Percentiles rank a stretch among this genome's conserved stretches.
Conservation (phyloP, 2,329 filamentous ascomycete species). For the Aureobasidium leucospermi region DNA sequence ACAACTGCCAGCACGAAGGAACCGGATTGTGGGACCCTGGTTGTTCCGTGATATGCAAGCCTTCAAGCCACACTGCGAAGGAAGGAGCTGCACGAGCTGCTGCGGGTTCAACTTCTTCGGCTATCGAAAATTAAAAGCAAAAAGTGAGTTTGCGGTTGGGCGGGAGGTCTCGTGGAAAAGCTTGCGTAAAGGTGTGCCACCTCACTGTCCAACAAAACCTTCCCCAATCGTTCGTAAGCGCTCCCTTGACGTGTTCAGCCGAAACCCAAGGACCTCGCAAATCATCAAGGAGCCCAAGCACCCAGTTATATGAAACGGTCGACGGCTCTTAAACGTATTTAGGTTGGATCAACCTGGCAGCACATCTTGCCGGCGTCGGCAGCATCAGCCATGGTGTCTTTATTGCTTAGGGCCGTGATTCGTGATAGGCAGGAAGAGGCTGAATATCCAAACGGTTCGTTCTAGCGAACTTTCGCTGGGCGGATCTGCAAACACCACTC, state of each 20-base stretch:
- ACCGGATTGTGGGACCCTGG: neutral
- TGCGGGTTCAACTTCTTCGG: neutral
- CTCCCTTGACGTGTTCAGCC: neutral
- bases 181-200: neutral
- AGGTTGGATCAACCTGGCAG: neutral
- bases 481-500: neutral
- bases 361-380: slow-evolving; percentile 1
- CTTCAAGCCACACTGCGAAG: neutral
- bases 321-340: neutral
- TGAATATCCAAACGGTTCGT: neutral
- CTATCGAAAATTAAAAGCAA: neutral
- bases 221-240: neutral
- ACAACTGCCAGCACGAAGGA: neutral
- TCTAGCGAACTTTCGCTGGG: slow-evolving; percentile 3
- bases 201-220: neutral
- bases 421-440: neutral
- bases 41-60: neutral
- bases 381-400: neutral
- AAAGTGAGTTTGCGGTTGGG: neutral
- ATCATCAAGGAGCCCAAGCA: neutral
- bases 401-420: neutral
- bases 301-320: slow-evolving; percentile 1
- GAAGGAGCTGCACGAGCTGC: neutral
- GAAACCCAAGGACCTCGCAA: neutral
- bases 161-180: neutral